Percentiles rank a stretch among this genome's conserved stretches.
These are phyloP conservation scores for Pachysandra terminalis DNA, from an alignment of 164 flowering plant species.

Conservation along the genomic window DNA sequence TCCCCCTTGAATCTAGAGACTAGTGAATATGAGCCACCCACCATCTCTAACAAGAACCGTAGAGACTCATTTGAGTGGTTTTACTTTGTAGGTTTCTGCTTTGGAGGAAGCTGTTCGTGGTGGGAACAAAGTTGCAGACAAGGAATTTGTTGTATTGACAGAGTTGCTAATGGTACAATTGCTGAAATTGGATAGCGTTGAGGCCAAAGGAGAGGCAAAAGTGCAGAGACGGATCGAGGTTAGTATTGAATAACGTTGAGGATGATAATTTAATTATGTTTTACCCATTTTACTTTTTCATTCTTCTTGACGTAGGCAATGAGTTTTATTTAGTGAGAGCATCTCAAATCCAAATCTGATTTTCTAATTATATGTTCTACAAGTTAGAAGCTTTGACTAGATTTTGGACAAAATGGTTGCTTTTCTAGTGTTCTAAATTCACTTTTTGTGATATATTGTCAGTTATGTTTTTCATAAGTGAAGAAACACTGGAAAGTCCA, in stretches of 20 bases:
- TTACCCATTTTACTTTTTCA: neutral
- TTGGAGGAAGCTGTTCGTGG: conserved; percentile 39
- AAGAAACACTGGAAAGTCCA: too few species aligned
- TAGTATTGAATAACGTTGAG: neutral
- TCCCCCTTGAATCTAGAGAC: too few species aligned
- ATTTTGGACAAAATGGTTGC: too few species aligned
- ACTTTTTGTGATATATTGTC: too few species aligned
- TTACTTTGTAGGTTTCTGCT: conserved; percentile 43
- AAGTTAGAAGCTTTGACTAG: too few species aligned
- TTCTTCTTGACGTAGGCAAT: neutral
- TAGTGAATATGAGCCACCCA: too few species aligned
- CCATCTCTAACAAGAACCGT: too few species aligned
- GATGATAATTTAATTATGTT: neutral
- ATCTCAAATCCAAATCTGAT: too few species aligned
- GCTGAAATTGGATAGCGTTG: conserved; percentile 68
- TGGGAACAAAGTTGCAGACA: conserved; percentile 51
- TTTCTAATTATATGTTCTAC: too few species aligned
- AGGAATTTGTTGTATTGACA: conserved; percentile 48
- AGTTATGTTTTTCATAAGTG: too few species aligned
- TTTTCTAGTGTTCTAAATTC: too few species aligned
- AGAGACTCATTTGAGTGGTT: conserved; percentile 1
- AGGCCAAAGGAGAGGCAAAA: conserved; percentile 82
- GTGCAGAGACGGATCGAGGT: conserved; percentile 71
- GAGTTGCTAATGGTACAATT: conserved; percentile 66
- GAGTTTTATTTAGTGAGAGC: neutral